Base-by-base conservation (phyloP, 2,329 filamentous ascomycete species). In the Fusarium chlamydosporum region DNA sequence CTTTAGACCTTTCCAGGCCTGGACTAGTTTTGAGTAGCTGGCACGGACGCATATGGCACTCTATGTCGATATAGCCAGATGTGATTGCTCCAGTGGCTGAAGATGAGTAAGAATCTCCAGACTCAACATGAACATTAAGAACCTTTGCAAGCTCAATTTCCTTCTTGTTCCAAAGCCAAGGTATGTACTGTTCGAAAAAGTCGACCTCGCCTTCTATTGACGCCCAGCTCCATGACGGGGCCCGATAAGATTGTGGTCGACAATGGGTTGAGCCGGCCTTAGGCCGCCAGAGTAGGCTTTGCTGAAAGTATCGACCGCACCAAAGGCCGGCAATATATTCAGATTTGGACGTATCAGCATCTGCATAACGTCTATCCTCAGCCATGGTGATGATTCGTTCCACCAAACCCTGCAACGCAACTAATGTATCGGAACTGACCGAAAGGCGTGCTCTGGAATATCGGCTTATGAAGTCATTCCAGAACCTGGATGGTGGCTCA, bases 201-300 rank as follows among this genome's bases (percentile, higher is more conserved):
- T 58, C 56, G 0, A 59, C 16, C 5, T 59, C 27, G 0, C 40
- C 53, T 1, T 59, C 40, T 7, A 59, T 3, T 2, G 56, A 58
- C 2, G 53, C 56, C 56, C 56, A 59, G 1, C 56, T 59, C 56
- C 56, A 59, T 0, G 56, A 59, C 0, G 56, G 56, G 11, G 56
- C 53, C 4, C 53, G 34, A 16, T 59, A 59, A 1, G 2, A 7
- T 2, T 29, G n/a, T 34, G 41, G 53, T 0, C 53, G 20, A 0
- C 0, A 13, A 0, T 15, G 41, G 0, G 53, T 4, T 4, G 34
- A 18, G 3, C 41, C 27, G 0, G 2, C 1, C 4, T 31, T 56
- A 0, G 34, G 41, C 8, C 56, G 56, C 56, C 56, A 59, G 0
- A 59, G 6, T 10, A 59, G 27, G 12, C 41, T 59, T 7, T 43